These are phyloP conservation scores for Paracamarosporium sp. DNA, from an alignment of 2,329 filamentous ascomycete genomes.

Conservation along the genomic window DNA sequence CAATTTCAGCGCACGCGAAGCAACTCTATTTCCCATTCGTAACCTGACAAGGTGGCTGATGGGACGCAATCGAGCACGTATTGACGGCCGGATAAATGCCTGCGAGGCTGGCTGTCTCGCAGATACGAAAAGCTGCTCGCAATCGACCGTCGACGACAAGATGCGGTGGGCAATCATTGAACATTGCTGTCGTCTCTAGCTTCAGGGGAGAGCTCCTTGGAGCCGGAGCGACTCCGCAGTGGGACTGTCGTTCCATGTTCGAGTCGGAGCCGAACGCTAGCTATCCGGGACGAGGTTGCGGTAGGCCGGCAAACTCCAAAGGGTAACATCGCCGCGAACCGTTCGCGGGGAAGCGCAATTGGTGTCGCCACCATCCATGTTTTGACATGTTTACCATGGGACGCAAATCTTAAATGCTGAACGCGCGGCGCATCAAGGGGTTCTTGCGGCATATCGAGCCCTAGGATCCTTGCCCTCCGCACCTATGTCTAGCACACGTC, in stretches of 20 bases:
- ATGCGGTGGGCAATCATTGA: background rate
- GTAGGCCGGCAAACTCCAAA: background rate
- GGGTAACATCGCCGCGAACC: background rate
- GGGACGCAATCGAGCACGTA: background rate
- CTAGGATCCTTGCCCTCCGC: background rate
- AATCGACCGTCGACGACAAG: background rate
- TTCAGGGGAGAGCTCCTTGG: background rate
- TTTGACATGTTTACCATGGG: background rate
- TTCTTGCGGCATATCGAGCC: slow-evolving; percentile 1
- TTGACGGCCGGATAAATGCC: background rate
- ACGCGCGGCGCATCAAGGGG: background rate
- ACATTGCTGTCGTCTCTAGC: background rate
- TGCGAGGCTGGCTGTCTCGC: background rate
- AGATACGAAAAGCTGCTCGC: background rate
- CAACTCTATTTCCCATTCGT: background rate
- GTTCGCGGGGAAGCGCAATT: slow-evolving; percentile 2
- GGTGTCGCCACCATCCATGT: slow-evolving; percentile 9
- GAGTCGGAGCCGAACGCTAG: background rate
- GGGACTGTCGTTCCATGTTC: background rate
- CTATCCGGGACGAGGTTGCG: background rate
- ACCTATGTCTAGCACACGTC: background rate
- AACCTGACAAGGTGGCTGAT: background rate
- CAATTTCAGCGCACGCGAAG: background rate
- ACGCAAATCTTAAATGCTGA: slow-evolving; percentile 3
- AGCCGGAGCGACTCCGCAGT: background rate